Conservation (phyloP, 2,329 filamentous ascomycete genomes). For the Pestalotiopsis fici region DNA sequence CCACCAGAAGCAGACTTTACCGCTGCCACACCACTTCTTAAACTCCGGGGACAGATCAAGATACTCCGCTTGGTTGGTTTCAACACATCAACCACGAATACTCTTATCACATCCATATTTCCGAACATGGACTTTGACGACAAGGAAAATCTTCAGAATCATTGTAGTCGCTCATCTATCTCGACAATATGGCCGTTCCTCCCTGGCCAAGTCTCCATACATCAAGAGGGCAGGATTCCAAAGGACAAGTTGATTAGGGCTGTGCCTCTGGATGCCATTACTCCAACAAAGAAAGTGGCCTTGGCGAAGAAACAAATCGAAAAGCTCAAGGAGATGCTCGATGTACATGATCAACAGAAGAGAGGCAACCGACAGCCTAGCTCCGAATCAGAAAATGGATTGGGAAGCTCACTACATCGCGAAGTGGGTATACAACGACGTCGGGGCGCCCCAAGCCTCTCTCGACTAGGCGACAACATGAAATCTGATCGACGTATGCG, state of each 20-base stretch:
- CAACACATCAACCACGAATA: not conserved
- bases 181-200: constrained; percentile 11
- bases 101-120: constrained; percentile 1
- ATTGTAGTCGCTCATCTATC: not conserved
- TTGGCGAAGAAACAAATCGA: not conserved
- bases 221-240: not conserved
- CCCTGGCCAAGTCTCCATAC: not conserved
- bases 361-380: not conserved
- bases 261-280: not conserved
- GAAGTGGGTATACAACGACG: not conserved
- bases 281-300: not conserved
- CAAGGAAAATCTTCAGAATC: not conserved
- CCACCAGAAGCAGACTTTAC: not conserved
- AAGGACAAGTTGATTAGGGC: not conserved
- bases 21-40: not conserved
- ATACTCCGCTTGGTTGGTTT: constrained; percentile 8
- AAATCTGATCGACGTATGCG: not conserved
- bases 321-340: constrained; percentile 3
- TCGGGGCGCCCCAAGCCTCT: not conserved
- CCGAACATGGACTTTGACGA: not conserved
- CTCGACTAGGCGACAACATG: not conserved
- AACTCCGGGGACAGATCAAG: not conserved
- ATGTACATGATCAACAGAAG: not conserved
- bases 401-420: not conserved
- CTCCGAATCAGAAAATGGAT: not conserved